Base-by-base conservation (phyloP, 2,329 filamentous ascomycete species). In the Fusarium lyarnte region DNA sequence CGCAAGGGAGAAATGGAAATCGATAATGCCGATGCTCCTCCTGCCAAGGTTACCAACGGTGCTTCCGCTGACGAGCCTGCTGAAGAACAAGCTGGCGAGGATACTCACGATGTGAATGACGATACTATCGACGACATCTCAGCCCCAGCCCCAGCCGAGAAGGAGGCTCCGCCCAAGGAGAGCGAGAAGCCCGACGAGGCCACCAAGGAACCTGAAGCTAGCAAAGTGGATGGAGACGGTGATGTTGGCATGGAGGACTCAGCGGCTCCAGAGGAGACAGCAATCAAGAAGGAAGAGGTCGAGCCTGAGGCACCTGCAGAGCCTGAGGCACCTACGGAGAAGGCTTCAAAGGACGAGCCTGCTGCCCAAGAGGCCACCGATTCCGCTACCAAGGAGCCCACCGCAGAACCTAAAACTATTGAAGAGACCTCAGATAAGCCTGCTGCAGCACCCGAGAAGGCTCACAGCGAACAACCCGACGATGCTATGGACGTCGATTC, bases 221-320 rank as follows among this genome's bases (percentile, higher is more conserved):
- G 51, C 8, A 82, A 81, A 38, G 77, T 83, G 8, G 86, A 88
- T 35, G 79, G 78, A 5, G 86, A 88, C 63, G 86, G 86, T 17
- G 86, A 88, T 73, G 81, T 88, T 11, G 85, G 86, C 14, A 88
- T 88, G 86, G 81, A 79, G 5, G 85, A 82, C 5, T 78, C 79
- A 2, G 69, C 80, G 3, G 62, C 74, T 27, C 65, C 66, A 11
- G 78, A 78, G 33, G 76, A 75, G 13, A 72, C 70, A 35, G 71
- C 70, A 7, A 76, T 77, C 17, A 77, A 78, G 46, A 76, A 71
- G 47, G 75, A 75, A 29, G 73, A 77, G 12, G 55, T 74, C 21
- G 72, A 77, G 38, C 59, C 70, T 5, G 76, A 78, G 62, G 47
- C 66, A 29, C 53, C 66, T n/a, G 29, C 55, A 13, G 72, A 74